Evolutionary conservation across 371 early-diverging fungal genomes (phyloP).

Genomic region (Dichotomocladium elegans): DNA sequence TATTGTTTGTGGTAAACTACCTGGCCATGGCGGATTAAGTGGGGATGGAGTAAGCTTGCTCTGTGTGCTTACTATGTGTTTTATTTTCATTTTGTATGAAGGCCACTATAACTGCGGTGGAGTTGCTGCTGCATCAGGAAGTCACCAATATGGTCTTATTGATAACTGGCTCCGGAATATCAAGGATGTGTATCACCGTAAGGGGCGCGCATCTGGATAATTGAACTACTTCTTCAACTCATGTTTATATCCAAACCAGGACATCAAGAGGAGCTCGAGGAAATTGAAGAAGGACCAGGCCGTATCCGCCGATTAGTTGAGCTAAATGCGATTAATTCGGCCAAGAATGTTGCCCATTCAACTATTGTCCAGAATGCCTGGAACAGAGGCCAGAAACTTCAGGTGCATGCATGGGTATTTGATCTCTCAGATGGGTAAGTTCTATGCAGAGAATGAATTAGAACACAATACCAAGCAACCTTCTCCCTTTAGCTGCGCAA

Average conservation of each 20-base stretch:
- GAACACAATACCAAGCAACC: too few species aligned
- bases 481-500: too few species aligned
- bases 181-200: conserved; percentile 68
- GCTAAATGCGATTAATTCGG: conserved; percentile 74
- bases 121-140: conserved; percentile 63
- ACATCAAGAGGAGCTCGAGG: conserved; percentile 50
- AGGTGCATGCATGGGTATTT: conserved; percentile 84
- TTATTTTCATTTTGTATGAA: not conserved
- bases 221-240: not conserved
- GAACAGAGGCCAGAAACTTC: conserved; percentile 67
- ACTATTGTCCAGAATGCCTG: conserved; percentile 84
- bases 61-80: not conserved
- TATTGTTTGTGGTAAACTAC: conserved; percentile 75
- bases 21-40: not conserved
- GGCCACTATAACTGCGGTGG: conserved; percentile 90
- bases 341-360: conserved; percentile 69
- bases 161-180: conserved; percentile 83
- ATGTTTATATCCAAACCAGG: conserved; percentile 9
- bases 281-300: conserved; percentile 31
- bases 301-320: conserved; percentile 57
- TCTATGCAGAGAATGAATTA: too few species aligned
- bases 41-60: not conserved
- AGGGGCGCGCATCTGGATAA: conserved; percentile 4
- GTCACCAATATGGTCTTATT: conserved; percentile 67
- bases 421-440: conserved; percentile 63